Conservation (phyloP, 208 protist genomes). For the Trypanosoma scelopori region DNA sequence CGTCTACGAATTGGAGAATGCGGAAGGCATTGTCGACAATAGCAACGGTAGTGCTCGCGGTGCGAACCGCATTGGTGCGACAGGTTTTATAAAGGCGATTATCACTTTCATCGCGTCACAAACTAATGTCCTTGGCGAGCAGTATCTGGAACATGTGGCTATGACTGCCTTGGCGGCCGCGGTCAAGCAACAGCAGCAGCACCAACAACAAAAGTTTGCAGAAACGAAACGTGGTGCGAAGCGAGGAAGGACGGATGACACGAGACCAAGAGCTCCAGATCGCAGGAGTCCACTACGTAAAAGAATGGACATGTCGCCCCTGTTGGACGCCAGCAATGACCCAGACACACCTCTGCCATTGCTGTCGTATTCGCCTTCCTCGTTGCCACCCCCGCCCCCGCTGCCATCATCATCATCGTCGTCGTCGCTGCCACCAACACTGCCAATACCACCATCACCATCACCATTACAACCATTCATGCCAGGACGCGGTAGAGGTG, state of each 20-base stretch:
- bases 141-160: constrained; percentile 74
- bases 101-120: constrained; percentile 55
- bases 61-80: constrained; percentile 40
- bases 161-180: constrained; percentile 41
- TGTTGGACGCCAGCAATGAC: neutral
- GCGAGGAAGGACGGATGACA: constrained; percentile 11
- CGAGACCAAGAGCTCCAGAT: constrained; percentile 10
- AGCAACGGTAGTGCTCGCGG: constrained; percentile 31
- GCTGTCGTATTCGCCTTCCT: neutral
- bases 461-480: neutral
- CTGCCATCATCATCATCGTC: neutral
- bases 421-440: too few species aligned
- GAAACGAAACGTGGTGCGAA: constrained; percentile 15
- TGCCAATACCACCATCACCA: neutral
- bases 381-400: too few species aligned
- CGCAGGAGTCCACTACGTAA: constrained; percentile 9
- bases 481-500: neutral
- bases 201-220: constrained; percentile 35
- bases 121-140: constrained; percentile 40
- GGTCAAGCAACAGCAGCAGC: constrained; percentile 14
- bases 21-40: constrained; percentile 40
- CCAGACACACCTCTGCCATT: neutral
- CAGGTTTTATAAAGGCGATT: constrained; percentile 54
- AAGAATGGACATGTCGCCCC: constrained; percentile 3
- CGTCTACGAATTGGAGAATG: constrained; percentile 54